Evolutionary conservation across 2,329 filamentous ascomycete genomes (phyloP), one percentile per base, ranked within the genome.

Genomic region (Furcasterigmium furcatum): DNA sequence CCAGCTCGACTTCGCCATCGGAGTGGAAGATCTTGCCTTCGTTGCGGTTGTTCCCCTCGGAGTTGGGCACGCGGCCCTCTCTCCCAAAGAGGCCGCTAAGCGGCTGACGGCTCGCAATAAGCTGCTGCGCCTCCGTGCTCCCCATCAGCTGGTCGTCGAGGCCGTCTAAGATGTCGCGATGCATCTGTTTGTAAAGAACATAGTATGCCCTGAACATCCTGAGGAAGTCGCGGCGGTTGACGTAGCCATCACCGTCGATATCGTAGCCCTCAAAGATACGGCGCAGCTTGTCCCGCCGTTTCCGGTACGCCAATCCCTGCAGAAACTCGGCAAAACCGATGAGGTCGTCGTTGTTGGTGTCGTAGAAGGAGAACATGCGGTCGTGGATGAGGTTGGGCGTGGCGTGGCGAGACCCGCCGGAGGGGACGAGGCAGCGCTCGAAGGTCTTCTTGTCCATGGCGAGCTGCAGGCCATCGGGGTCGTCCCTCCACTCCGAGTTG

Each of bases 311-410:
- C 40, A 96, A 73, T 1, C 90, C 94, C 46, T 86, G 82, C 20
- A 97, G 70, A 59, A 96, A 99, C 62, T 99, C 94, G 41, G 89
- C 79, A 55, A 99, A 97, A 8, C 88, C 88, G 56, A 99, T 96
- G 8, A 95, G 72, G 19, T 87, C 88, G 60, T 99, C 90, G 35
- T 82, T 79, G 62, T 97, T 92, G 25, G 85, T 88, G 65, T 99
- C 94, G 64, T 96, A 99, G 64, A 96, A 96, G 42, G 88, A 82
- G 67, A 97, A 99, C 80, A 96, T 94, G 54, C 94, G 87, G 63
- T 99, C 92, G 60, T 95, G 94, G 48, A 99, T 88, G 13, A 96
- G 79, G 61, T 95, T 96, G 2, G 92, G 89, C 1, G 86, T 79
- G 10, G 87, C 82, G 45, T 90, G 85, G 25, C 85, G 80, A 47